Conservation (phyloP, 768 basidiomycete genomes). For the Tricholoma flavovirens region DNA sequence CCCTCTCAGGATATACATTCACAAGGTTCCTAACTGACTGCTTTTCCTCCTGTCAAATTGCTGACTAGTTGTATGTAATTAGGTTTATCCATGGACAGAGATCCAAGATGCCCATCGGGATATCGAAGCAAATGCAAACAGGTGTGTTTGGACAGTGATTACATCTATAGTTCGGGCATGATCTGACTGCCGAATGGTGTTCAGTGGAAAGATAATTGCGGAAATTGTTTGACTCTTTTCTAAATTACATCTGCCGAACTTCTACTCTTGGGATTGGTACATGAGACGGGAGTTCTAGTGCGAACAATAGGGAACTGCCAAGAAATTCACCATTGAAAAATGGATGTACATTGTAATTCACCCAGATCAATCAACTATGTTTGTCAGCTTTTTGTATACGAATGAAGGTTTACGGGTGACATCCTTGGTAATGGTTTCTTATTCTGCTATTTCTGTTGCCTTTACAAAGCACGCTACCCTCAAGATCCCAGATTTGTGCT, state of each 20-base stretch:
- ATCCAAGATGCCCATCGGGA: slow-evolving; percentile 78
- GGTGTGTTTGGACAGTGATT: slow-evolving; percentile 22
- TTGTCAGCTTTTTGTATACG: no score
- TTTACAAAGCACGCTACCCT: no score
- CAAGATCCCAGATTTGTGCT: no score
- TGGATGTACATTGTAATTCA: no score
- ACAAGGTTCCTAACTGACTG: slow-evolving; percentile 43
- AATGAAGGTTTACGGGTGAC: no score
- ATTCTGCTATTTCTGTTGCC: no score
- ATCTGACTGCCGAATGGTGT: slow-evolving; percentile 3
- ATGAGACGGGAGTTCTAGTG: no score
- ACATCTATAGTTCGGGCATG: not conserved
- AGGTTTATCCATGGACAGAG: slow-evolving; percentile 79
- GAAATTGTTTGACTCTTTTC: slow-evolving; percentile 27
- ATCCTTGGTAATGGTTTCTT: no score
- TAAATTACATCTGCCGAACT: not conserved
- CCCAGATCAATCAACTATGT: no score
- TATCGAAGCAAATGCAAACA: slow-evolving; percentile 69
- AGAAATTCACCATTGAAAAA: no score
- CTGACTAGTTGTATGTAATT: slow-evolving; percentile 3
- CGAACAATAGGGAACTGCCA: no score
- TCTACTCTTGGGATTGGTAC: no score
- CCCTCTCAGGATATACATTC: slow-evolving; percentile 66
- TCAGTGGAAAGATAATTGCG: slow-evolving; percentile 43
- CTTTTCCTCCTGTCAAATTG: not conserved